Evolutionary conservation across 2,329 filamentous ascomycete species (phyloP), one percentile per base, ranked within the genome.

Genomic region (Cytospora paraplurivora): DNA sequence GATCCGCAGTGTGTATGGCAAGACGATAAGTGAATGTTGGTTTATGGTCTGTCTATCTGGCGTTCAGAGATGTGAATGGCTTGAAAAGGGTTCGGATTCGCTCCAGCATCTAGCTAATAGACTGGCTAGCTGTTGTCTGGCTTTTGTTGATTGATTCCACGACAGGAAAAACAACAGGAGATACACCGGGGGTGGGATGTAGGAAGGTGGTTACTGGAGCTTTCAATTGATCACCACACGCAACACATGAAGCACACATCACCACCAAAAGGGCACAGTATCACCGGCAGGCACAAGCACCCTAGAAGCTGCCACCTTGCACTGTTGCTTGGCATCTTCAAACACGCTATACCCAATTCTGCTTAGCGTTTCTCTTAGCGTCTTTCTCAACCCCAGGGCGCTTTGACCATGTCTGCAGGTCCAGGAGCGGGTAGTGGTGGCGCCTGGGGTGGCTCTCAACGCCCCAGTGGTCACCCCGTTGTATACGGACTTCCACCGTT

Each of bases 401-500:
- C 10, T 44, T 8, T 21, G 21, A 41, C 56, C 34, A 32, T 15
- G 17, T 19, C 19, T 41, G 49, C 51, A 59, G 49, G 51, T 41
- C 34, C 35, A 49, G 38, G 51, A 17, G 50, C 44, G 49, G 51
- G 37, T 51, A 51, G 41, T 52, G 38, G 58, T 19, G 38, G 47
- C 32, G 32, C 27, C 19, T 47, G 51, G 58, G 47, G 51, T 49
- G 19, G 19, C 33, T 32, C 37, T 19, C 11, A 13, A 6, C 51
- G 56, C 32, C 41, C 51, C 51, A 63, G 55, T 32, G 44, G 47
- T 37, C 53, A 49, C 47, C 27, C 27, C 27, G 38, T 19, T 19
- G 47, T 56, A 17, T 47, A 37, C 57, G 47, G 35, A n/a, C 56
- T 56, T 37, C 60, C 64, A 56, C 60, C 60, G 1, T 55, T 66